phyloP scores from a whole-genome alignment of 805 yeast genomes.

The Jamesozyma piceae region DNA sequence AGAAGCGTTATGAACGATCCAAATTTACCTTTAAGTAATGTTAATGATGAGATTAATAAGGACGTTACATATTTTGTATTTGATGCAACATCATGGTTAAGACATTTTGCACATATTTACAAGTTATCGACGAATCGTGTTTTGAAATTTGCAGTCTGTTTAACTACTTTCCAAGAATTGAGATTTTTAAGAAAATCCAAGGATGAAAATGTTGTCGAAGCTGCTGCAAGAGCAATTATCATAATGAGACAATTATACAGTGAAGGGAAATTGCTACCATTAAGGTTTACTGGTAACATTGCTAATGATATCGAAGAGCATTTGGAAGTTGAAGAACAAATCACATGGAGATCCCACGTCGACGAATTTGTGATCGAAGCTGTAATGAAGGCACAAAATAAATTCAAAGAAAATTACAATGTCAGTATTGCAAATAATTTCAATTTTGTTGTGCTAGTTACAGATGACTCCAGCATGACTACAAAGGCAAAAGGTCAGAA shows the following conservation, averaged over 20 bases:
- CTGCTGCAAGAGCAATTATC: slow-evolving; percentile 73
- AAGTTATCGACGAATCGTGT: slow-evolving; percentile 56
- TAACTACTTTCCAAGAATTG: slow-evolving; percentile 70
- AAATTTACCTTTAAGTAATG: slow-evolving; percentile 8
- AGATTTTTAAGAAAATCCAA: slow-evolving; percentile 60
- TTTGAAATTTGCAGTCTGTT: slow-evolving; percentile 54
- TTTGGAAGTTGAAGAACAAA: slow-evolving; percentile 62
- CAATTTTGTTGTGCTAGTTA: slow-evolving; percentile 52
- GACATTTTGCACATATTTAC: slow-evolving; percentile 68
- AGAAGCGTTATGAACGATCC: slow-evolving; percentile 1
- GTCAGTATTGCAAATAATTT: slow-evolving; percentile 30
- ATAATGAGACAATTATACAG: slow-evolving; percentile 57
- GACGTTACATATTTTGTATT: slow-evolving; percentile 49
- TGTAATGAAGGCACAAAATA: slow-evolving; percentile 29
- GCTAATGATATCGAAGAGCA: slow-evolving; percentile 65
- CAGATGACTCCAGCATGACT: slow-evolving; percentile 69
- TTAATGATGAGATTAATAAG: slow-evolving; percentile 37
- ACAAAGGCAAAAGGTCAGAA: slow-evolving; percentile 39
- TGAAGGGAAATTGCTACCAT: slow-evolving; percentile 46
- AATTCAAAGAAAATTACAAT: slow-evolving; percentile 2
- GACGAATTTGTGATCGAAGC: slow-evolving; percentile 57
- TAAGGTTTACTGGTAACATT: slow-evolving; percentile 60
- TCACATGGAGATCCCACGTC: slow-evolving; percentile 61
- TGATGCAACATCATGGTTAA: slow-evolving; percentile 74
- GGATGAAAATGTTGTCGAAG: slow-evolving; percentile 66